A percentile compares a stretch with the other conserved stretches of the same genome.
Evolutionary conservation across 2,329 filamentous ascomycete genomes (phyloP).

Genomic region (Zelopaecilomyces penicillatus): DNA sequence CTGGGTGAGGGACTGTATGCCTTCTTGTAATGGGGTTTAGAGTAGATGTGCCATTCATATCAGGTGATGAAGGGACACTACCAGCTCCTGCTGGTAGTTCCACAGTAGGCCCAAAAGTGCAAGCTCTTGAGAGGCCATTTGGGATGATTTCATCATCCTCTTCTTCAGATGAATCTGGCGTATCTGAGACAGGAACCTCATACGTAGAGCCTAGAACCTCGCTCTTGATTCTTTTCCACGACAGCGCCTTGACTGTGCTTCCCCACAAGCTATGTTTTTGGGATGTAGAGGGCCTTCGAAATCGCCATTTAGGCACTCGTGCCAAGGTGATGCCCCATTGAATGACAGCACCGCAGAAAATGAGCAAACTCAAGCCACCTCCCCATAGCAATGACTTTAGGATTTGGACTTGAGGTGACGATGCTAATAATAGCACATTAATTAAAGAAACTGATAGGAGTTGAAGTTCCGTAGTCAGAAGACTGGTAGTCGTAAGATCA

Average conservation of each 20-base stretch:
- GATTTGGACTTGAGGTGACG: conserved; percentile 75
- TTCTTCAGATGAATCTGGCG: conserved; percentile 24
- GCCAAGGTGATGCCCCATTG: conserved; percentile 79
- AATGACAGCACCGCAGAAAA: conserved; percentile 65
- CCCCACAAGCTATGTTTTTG: conserved; percentile 29
- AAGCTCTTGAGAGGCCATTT: conserved; percentile 18
- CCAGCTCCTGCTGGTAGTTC: conserved; percentile 10
- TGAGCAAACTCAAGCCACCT: conserved; percentile 68
- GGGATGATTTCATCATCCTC: conserved; percentile 13
- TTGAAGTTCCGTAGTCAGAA: conserved; percentile 80
- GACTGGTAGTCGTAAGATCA: conserved; percentile 78
- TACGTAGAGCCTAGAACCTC: conserved; percentile 24
- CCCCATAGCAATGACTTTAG: conserved; percentile 79
- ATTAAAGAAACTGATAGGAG: conserved; percentile 76
- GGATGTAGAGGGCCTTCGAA: conserved; percentile 47
- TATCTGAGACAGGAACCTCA: conserved; percentile 25
- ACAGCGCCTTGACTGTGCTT: conserved; percentile 31
- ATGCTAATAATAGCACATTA: conserved; percentile 68
- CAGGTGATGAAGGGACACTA: conserved; percentile 12
- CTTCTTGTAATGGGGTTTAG: conserved; percentile 24
- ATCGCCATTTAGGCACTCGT: conserved; percentile 84
- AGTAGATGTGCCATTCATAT: conserved; percentile 11
- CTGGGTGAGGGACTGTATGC: conserved; percentile 45
- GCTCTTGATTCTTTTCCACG: conserved; percentile 39
- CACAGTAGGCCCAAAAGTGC: conserved; percentile 19